Base-by-base conservation (phyloP, 1,284 basidiomycete genomes). In the Cryptococcus sp. region DNA sequence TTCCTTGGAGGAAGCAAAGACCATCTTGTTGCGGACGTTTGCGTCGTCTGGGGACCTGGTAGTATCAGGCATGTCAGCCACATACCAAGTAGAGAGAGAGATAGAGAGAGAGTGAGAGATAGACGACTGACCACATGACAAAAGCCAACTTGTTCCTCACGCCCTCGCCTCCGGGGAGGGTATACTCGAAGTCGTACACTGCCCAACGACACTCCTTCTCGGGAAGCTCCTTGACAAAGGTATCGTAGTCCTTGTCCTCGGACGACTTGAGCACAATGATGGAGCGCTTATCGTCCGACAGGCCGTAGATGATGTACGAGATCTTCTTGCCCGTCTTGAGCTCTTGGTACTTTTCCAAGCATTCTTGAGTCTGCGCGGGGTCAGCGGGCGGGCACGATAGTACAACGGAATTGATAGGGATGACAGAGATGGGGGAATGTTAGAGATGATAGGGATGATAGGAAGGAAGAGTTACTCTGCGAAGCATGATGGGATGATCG, bases 21-120 rank as follows among this genome's bases (percentile, higher is more conserved):
- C 75, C 94, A 99, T 98, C 89, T 96, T 98, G 75, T 85, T 81
- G 82, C 89, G 94, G 80, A 96, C 84, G 82, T 86, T 90, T 53
- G 93, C 86, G 45, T 82, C 81, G 75, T 96, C 93, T 62, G 95
- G 95, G 23, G 88, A 85, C 93, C 93, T 96, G 69, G n/a, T n/a
- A n/a, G n/a, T n/a, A n/a, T n/a, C n/a, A n/a, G 25, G 17, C 25
- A 25, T 25, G 25, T 25, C 25, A 25, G 30, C 13, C 30, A 22
- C 42, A 48, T 41, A 11, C 39, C 11, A 41, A n/a, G 39, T 41
- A 35, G 3, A 35, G 13, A 2, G 13, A 35, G 30, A 45, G 50
- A 43, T 15, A 27, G n/a, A 13, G 39, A n/a, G 30, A 35, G 3
- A 35, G 13, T 8, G 13, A 35, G 30, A 45, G 50, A 43, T 15